Conservation (phyloP, 352 stramenopile species). For the Globisporangium splendens region DNA sequence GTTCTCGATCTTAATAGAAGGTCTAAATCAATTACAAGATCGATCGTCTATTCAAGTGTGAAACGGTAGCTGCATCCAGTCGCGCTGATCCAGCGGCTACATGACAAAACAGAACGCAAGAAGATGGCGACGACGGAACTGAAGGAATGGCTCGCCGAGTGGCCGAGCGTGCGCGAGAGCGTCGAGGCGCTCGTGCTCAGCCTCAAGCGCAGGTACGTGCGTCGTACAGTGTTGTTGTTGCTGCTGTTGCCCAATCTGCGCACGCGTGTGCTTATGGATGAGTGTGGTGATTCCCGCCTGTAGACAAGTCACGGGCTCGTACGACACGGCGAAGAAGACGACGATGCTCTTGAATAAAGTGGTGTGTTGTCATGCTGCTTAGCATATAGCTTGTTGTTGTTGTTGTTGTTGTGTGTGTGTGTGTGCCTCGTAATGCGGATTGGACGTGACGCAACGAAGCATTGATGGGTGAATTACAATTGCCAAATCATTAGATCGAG, state of each 20-base stretch:
- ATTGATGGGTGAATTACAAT: not conserved
- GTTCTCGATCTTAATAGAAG: not conserved
- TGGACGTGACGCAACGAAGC: too few relatives aligned
- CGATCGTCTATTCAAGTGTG: not conserved
- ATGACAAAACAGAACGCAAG: not conserved
- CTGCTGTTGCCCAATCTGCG: too few relatives aligned
- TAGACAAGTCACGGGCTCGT: constrained; percentile 72
- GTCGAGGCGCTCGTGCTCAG: constrained; percentile 75
- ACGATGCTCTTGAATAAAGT: constrained; percentile 70
- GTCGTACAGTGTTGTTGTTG: constrained; percentile 1
- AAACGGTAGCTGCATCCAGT: not conserved
- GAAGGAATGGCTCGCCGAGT: constrained; percentile 72
- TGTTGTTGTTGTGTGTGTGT: too few relatives aligned
- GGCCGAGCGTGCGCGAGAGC: constrained; percentile 61
- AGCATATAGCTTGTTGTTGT: too few relatives aligned
- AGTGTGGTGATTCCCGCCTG: not conserved
- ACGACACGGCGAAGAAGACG: constrained; percentile 78
- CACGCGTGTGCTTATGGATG: not conserved
- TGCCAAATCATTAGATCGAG: constrained; percentile 35
- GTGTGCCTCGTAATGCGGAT: too few relatives aligned
- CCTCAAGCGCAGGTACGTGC: constrained; percentile 70
- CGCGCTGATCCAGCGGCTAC: not conserved
- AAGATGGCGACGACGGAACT: constrained; percentile 29
- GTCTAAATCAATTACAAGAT: not conserved
- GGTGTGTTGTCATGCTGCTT: constrained; percentile 26